Evolutionary conservation across 352 stramenopile species (phyloP).

Genomic region (Phytophthora aleatoria): DNA sequence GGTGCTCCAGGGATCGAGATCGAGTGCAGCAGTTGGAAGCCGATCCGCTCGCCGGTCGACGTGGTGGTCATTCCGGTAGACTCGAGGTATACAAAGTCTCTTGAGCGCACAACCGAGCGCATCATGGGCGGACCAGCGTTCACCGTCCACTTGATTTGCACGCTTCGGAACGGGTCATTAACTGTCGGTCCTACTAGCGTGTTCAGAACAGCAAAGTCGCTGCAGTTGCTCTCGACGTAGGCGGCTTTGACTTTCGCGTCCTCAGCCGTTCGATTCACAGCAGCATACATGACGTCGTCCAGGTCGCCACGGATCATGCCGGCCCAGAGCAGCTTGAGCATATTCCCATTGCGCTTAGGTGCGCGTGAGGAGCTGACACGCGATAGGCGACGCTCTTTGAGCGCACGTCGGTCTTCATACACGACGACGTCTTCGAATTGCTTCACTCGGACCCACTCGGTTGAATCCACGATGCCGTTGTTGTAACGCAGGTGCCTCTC

Average conservation of each 20-base stretch:
- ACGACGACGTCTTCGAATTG: constrained; percentile 42
- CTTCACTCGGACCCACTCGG: constrained; percentile 41
- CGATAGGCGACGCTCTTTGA: constrained; percentile 28
- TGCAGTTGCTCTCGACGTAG: constrained; percentile 39
- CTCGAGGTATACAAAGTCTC: constrained; percentile 66
- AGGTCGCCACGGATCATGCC: constrained; percentile 43
- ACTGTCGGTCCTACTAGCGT: constrained; percentile 39
- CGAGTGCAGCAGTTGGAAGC: constrained; percentile 44
- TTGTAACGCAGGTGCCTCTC: constrained; percentile 29
- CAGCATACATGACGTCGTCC: constrained; percentile 51
- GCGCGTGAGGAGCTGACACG: constrained; percentile 20
- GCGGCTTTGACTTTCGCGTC: constrained; percentile 41
- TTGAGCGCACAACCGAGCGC: constrained; percentile 49
- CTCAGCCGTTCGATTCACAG: constrained; percentile 28
- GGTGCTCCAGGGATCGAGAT: constrained; percentile 31
- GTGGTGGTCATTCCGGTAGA: constrained; percentile 46
- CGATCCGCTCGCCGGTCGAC: constrained; percentile 49
- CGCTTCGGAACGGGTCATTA: constrained; percentile 44
- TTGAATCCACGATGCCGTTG: constrained; percentile 31
- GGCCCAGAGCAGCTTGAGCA: constrained; percentile 45
- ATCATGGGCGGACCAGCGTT: constrained; percentile 52
- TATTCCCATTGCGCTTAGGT: constrained; percentile 12
- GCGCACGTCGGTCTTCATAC: constrained; percentile 39
- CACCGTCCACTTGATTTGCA: constrained; percentile 60
- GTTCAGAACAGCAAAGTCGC: constrained; percentile 53